Percentiles rank a stretch among this genome's conserved stretches.
These are phyloP conservation scores for Stenogyne calaminthoides DNA, from an alignment of 305 asterid genomes.

Conservation along the genomic window DNA sequence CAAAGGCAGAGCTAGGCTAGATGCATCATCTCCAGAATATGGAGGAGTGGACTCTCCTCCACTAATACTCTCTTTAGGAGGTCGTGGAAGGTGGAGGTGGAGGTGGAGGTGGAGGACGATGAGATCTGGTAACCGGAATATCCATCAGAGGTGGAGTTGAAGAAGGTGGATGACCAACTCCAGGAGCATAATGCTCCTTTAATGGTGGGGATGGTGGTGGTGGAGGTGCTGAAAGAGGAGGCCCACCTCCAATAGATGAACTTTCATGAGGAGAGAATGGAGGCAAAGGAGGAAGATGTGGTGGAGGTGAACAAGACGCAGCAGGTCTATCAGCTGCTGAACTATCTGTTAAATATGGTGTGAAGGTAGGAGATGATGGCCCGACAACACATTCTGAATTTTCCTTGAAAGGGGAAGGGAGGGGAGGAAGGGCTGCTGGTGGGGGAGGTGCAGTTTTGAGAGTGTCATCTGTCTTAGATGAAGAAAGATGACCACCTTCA, in stretches of 20 bases:
- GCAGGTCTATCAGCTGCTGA: slow-evolving; percentile 20
- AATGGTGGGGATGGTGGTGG: slow-evolving; percentile 16
- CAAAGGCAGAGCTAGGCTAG: slow-evolving; percentile 17
- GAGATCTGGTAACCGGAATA: slow-evolving; percentile 16
- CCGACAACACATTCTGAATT: slow-evolving; percentile 15
- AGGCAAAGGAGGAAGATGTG: slow-evolving; percentile 52
- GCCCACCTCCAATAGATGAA: slow-evolving; percentile 36
- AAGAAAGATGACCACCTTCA: slow-evolving; percentile 26
- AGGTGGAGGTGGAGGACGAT: slow-evolving; percentile 23
- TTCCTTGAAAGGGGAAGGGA: slow-evolving; percentile 32
- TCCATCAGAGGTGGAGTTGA: slow-evolving; percentile 23
- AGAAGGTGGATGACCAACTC: slow-evolving; percentile 27
- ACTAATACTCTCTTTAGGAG: slow-evolving; percentile 24
- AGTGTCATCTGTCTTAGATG: slow-evolving; percentile 29
- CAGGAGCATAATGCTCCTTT: slow-evolving; percentile 13
- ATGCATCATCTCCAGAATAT: slow-evolving; percentile 17
- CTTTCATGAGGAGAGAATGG: slow-evolving; percentile 32
- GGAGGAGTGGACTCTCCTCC: slow-evolving; percentile 30
- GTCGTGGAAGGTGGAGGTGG: slow-evolving; percentile 23
- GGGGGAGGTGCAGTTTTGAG: slow-evolving; percentile 28
- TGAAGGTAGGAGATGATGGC: slow-evolving; percentile 33
- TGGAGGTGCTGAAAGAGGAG: slow-evolving; percentile 39
- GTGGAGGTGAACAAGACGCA: background rate
- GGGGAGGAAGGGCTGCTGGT: slow-evolving; percentile 31
- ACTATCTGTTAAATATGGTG: slow-evolving; percentile 34